Evolutionary conservation across 805 yeast species (phyloP), one percentile per base, ranked within the genome.

Genomic region (Saccharomycopsis sp.): DNA sequence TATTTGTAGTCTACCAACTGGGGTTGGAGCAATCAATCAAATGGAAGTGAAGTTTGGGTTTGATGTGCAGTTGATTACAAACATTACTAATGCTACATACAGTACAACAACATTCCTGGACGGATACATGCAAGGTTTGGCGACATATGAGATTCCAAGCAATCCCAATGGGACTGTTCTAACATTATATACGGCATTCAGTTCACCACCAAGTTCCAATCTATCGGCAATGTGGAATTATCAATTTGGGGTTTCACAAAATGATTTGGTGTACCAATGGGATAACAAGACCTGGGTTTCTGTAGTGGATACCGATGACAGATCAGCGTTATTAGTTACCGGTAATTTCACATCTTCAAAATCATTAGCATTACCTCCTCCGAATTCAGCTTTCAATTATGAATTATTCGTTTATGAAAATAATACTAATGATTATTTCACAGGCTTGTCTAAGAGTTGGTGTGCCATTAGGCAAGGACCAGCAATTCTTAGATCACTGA

Each of bases 391-490:
- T 14, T 60, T 65, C 21, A 58, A 53, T 31, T 71, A 64, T 50
- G 62, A 62, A 9, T 48, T 81, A 11, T 74, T 70, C 54, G 54
- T 83, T 2, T 56, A 65, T 38, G 67, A 63, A 2, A 62, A 66
- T 29, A 29, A 43, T 21, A 21, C 28, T 7, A 53, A 57, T 6
- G 55, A 63, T 43, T 56, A 64, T 44, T 66, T 72, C 41, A 50
- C 51, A 1, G 60, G 59, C 2, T 56, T 82, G 40, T 68, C 71
- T 40, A 63, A 64, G 49, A 80, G 90, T 40, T 75, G 85, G 73
- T 83, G 93, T 61, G 95, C 95, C 0, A 63, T 85, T 5, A 61
- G 70, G 39, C 69, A 68, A 40, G 83, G 80, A 3, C 77, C 75
- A 14, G 66, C 63, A 0, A 48, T 60, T 23, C 46, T 64, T 27